These are phyloP conservation scores for Endotrypanum monterogeii DNA, from an alignment of 208 protist species.

Conservation along the genomic window DNA sequence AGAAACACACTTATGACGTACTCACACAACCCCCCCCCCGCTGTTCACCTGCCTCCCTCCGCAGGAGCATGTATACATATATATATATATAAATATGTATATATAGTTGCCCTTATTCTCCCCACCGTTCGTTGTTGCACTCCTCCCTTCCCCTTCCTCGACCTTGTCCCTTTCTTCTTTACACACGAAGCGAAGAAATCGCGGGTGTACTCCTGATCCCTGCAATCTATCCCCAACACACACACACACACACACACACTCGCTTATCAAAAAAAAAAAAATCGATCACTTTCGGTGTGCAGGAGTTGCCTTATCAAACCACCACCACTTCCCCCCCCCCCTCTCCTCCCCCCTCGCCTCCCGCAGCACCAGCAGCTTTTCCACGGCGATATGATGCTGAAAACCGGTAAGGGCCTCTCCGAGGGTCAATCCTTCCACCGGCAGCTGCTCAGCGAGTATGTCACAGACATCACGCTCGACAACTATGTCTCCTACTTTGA, in stretches of 20 bases:
- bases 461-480: conserved; percentile 79
- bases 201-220: too few relatives aligned
- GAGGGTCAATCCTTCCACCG: conserved; percentile 83
- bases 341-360: not conserved
- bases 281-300: not conserved
- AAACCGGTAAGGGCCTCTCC: conserved; percentile 63
- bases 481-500: conserved; percentile 86
- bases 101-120: too few relatives aligned
- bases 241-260: not conserved
- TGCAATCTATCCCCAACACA: not conserved
- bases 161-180: too few relatives aligned
- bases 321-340: not conserved
- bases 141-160: too few relatives aligned
- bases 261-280: not conserved
- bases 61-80: too few relatives aligned
- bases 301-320: not conserved
- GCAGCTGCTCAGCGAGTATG: conserved; percentile 84
- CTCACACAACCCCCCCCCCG: too few relatives aligned
- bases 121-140: too few relatives aligned
- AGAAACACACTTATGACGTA: too few relatives aligned
- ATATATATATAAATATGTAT: too few relatives aligned
- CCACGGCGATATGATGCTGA: conserved; percentile 36
- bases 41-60: too few relatives aligned
- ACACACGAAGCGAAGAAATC: too few relatives aligned
- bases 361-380: not conserved